Base-by-base conservation (phyloP, 2,329 filamentous ascomycete genomes). In the Fusarium pininemorale region DNA sequence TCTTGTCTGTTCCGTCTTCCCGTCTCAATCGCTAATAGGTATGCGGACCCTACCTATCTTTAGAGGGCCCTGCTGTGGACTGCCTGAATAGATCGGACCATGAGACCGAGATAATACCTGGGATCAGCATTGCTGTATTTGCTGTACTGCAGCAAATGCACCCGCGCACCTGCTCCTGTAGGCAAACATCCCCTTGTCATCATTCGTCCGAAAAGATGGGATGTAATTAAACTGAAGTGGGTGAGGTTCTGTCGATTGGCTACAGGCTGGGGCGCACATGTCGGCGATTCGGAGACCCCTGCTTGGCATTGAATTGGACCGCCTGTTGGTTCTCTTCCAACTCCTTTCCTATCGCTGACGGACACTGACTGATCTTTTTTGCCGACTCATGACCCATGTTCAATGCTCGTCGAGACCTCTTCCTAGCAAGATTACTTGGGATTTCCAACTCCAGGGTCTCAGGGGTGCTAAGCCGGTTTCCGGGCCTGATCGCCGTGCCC, bases 211-310 rank as follows among this genome's bases (percentile, higher is more conserved):
- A 61, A 62, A 72, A 48, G 50, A 54, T 63, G 59, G 38, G 50
- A 62, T 68, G 75, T 59, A 78, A 78, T 78, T 78, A 78, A 78
- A 78, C 76, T 77, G 65, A 63, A 64, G 70, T 65, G 42, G 50
- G 61, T 53, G 62, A 69, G 35, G 45, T 47, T 41, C 63, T 69
- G 48, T 63, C 69, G 59, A 78, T 78, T 78, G 76, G 76, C 55
- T 64, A 63, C 66, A 56, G 39, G 53, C 54, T 30, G 48, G 63
- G 69, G 59, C 59, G 24, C 47, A 63, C 41, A 60, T 61, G 60
- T 66, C 48, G 66, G 60, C 66, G 63, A 66, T 60, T 63, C 42
- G 58, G 56, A 48, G 59, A 68, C 66, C 71, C 71, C 66, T 73
- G 71, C 73, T 73, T 72, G 62, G 63, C 59, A 47, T 50, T 53